phyloP scores from a whole-genome alignment of 2,329 filamentous ascomycete genomes.

The Orbilia quercus region DNA sequence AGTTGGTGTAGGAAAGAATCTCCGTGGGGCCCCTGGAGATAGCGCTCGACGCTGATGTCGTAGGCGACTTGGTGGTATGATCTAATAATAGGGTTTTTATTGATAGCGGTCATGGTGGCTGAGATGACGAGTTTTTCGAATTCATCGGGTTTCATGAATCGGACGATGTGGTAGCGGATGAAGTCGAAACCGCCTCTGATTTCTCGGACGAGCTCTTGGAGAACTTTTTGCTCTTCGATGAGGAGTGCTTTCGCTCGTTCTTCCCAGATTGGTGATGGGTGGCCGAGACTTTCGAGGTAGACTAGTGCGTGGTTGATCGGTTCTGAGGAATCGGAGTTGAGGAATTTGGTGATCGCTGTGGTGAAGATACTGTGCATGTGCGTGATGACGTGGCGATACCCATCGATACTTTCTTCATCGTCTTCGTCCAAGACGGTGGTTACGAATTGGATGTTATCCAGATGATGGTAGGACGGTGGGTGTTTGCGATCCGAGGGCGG shows the following conservation, averaged over 20 bases:
- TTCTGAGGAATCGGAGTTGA: slow-evolving; percentile 19
- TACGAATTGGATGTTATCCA: slow-evolving; percentile 16
- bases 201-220: slow-evolving; percentile 39
- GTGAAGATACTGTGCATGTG: slow-evolving; percentile 38
- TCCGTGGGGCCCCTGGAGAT: slow-evolving; percentile 18
- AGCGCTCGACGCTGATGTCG: slow-evolving; percentile 46
- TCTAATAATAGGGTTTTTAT: slow-evolving; percentile 23
- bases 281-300: slow-evolving; percentile 30
- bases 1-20: slow-evolving; percentile 25
- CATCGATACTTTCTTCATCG: slow-evolving; percentile 6
- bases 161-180: slow-evolving; percentile 17
- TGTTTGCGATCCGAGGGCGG: slow-evolving; percentile 2
- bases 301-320: slow-evolving; percentile 1
- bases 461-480: slow-evolving; percentile 25
- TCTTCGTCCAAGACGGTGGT: slow-evolving; percentile 17
- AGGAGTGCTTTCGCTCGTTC: slow-evolving; percentile 39
- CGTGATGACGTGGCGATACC: slow-evolving; percentile 42
- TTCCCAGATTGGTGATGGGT: slow-evolving; percentile 49
- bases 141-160: slow-evolving; percentile 6
- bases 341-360: slow-evolving; percentile 14
- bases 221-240: slow-evolving; percentile 46
- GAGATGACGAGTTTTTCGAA: slow-evolving; percentile 33
- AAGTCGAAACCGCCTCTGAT: slow-evolving; percentile 25
- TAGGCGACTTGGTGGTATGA: slow-evolving; percentile 35
- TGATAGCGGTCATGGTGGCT: slow-evolving; percentile 18